Evolutionary conservation across 345 rosid genomes (phyloP).

Genomic region (Citrus maxima): DNA sequence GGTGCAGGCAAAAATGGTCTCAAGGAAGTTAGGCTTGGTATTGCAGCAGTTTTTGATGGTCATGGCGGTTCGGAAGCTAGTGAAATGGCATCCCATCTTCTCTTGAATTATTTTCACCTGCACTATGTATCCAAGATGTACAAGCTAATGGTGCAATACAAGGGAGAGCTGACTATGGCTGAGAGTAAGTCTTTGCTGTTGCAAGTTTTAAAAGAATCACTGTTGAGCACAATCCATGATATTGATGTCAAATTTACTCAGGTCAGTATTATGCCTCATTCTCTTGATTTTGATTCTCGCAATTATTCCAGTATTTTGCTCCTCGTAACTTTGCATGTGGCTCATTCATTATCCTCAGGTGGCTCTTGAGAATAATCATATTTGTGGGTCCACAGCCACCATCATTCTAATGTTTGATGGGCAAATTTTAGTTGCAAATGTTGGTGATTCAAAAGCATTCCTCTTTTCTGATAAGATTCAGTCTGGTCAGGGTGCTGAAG

Average conservation of each 20-base stretch:
- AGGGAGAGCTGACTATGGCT: background rate
- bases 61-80: constrained; percentile 28
- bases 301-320: background rate
- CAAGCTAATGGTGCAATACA: constrained; percentile 5
- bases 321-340: background rate
- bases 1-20: constrained; percentile 14
- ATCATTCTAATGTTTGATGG: constrained; percentile 8
- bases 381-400: constrained; percentile 23
- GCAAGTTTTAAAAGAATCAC: constrained; percentile 24
- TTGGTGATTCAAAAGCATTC: constrained; percentile 29
- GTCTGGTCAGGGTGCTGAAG: background rate
- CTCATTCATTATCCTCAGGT: constrained; percentile 12
- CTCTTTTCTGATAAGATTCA: constrained; percentile 13
- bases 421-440: constrained; percentile 20
- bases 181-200: background rate
- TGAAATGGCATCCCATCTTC: constrained; percentile 23
- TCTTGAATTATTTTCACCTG: constrained; percentile 20
- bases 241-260: constrained; percentile 20
- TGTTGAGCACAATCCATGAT: constrained; percentile 18
- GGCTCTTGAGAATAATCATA: constrained; percentile 8
- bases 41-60: constrained; percentile 31
- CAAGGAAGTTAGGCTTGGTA: constrained; percentile 6
- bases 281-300: background rate
- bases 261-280: background rate
- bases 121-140: constrained; percentile 15